Evolutionary conservation across 2,329 filamentous ascomycete genomes (phyloP), one percentile per base, ranked within the genome.

Genomic region (Sporothrix variecibatus): DNA sequence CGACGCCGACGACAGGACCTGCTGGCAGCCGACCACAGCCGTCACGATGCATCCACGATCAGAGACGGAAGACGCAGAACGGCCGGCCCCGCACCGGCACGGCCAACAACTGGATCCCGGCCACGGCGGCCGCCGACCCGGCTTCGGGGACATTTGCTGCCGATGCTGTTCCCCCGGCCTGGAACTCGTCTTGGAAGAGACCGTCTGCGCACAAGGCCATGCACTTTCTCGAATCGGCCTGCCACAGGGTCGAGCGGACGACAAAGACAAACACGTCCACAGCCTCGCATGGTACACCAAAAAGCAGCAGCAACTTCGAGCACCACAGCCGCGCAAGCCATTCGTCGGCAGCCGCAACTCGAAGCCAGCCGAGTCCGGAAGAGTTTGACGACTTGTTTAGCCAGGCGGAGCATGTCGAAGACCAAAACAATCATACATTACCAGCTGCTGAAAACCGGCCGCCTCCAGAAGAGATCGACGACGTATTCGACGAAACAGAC

Each of bases 61-160:
- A 53, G n/a, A 23, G 40, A 7, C 20, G 62, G 9, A 20, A 11
- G 20, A 38, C 11, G 8, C 53, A 60, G 34, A 11, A 46, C 28
- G 31, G 53, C 1, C 34, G 73, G 38, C n/a, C 58, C 8, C 40
- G 53, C 0, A 9, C 9, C 3, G 15, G 11, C 5, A 53, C 40
- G 11, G 23, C 51, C 23, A 56, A 43, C 64, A 31, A 23, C 65
- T 72, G 73, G 74, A 12, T 56, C 6, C 38, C 43, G 3, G 9
- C 64, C 0, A n/a, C 56, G 0, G 71, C 65, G 5, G 46, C 9
- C 1, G 8, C 67, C 17, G 76, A 77, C 69, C 76, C 76, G 11
- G 76, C 76, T 0, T 72, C 74, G 0, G 76, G 76, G 58, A 76
- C 75, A n/a, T 3, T 64, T 77, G 17, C 34, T 77, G 62, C 76